A percentile compares a stretch with the other conserved stretches of the same genome.
phyloP scores from a whole-genome alignment of 1,284 basidiomycete genomes.

The Ganoderma lingzhi region DNA sequence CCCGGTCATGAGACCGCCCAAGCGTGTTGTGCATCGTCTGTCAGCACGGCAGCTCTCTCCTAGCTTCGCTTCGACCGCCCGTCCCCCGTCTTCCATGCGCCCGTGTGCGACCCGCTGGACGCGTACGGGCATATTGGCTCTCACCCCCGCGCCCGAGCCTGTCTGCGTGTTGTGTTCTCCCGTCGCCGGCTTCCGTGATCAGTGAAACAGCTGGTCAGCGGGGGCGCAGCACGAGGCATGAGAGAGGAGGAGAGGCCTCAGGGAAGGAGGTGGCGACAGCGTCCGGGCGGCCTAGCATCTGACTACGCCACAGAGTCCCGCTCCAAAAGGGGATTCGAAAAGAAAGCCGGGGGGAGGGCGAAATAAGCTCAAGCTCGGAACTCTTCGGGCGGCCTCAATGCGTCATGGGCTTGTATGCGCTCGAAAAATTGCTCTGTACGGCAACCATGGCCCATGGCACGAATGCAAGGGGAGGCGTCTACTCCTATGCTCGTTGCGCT shows the following conservation, averaged over 20 bases:
- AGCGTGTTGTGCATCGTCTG: not conserved
- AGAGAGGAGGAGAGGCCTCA: not conserved
- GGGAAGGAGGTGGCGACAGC: not conserved
- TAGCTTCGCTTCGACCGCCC: not conserved
- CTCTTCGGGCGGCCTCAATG: not conserved
- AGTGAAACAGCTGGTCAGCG: not conserved
- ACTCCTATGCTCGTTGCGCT: not conserved
- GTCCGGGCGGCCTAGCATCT: not conserved
- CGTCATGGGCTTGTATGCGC: not conserved
- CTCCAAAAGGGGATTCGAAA: not conserved
- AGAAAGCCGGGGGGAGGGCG: not conserved
- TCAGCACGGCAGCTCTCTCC: constrained; percentile 4
- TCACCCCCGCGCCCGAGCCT: constrained; percentile 13
- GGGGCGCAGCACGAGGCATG: not conserved
- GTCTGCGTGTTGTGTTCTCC: constrained; percentile 6
- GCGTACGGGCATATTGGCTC: constrained; percentile 28
- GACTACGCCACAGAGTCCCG: not conserved
- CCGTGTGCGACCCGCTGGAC: constrained; percentile 16
- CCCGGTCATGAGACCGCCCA: not conserved
- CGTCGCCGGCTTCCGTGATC: not conserved
- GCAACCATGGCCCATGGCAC: not conserved
- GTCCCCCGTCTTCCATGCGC: not conserved
- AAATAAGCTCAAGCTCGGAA: constrained; percentile 6
- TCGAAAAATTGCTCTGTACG: not conserved
- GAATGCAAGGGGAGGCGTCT: not conserved